Evolutionary conservation across 345 rosid species (phyloP), one percentile per base, ranked within the genome.

Genomic region (Adansonia digitata): DNA sequence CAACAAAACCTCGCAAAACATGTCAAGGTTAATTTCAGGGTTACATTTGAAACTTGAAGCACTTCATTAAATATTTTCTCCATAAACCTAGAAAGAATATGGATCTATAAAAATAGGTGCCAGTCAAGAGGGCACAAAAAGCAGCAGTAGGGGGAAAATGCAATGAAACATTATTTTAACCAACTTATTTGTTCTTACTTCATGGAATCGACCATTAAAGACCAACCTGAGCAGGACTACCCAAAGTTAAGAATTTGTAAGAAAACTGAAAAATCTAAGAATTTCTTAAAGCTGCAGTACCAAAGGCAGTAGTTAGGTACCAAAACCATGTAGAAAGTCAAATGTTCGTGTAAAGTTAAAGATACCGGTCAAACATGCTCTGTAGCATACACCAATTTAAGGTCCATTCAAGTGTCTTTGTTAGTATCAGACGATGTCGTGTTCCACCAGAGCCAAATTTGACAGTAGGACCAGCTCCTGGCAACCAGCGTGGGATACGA

Each of bases 311-410:
- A 0, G 7, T 48, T 29, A 1, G 52, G 73, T 29, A 35, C 27
- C 15, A n/a, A 6, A 8, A 31, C 27, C 18, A 31, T 3, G 10
- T 14, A 48, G 39, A 29, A 3, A 22, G 75, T 66, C 66, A 78
- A n/a, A 75, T 20, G 68, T 20, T 75, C 42, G 11, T 39, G 26
- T n/a, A 56, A 53, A 80, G 39, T 55, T 35, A 71, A 37, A 29
- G 85, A 73, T 86, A 96, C 99, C 97, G 81, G 74, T 96, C 98
- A 88, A 96, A 93, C 99, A 96, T 93, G 92, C 95, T 92, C 86
- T 96, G 98, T 81, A 96, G 81, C 80, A 96, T 91, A 83, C 98
- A 96, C 98, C 98, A 96, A 85, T 91, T 96, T 63, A 96, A 85
- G 71, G 94, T 93, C 99, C 99, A 96, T 68, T 93, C 97, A 64